Conservation (phyloP, 176 grass and related monocot genomes). For the Pontederia paniculata region DNA sequence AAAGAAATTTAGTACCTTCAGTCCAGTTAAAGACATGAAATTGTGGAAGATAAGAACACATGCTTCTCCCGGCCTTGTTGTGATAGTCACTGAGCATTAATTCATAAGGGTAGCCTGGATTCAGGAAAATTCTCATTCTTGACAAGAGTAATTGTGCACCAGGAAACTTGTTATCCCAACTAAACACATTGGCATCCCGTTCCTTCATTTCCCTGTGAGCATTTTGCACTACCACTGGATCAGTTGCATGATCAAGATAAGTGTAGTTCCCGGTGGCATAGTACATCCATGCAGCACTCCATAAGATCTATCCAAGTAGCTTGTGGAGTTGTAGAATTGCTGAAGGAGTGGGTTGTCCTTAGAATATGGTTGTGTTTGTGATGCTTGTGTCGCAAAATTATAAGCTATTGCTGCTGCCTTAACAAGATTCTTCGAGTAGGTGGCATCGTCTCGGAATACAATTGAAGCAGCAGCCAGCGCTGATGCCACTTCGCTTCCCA, state of each 20-base stretch:
- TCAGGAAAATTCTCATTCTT: no score
- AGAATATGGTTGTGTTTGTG: conserved; percentile 27
- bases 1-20: no score
- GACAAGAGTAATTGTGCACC: background rate
- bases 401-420: conserved; percentile 39
- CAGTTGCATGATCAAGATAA: conserved; percentile 59
- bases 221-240: conserved; percentile 22
- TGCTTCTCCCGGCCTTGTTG: no score
- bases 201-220: conserved; percentile 37
- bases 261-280: conserved; percentile 60
- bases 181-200: conserved; percentile 43
- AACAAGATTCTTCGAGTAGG: conserved; percentile 39
- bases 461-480: conserved; percentile 72
- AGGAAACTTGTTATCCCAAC: conserved; percentile 78
- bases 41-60: no score
- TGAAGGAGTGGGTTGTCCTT: conserved; percentile 30
- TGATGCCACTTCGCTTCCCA: conserved; percentile 52
- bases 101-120: no score
- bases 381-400: conserved; percentile 29
- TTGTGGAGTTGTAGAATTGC: conserved; percentile 64
- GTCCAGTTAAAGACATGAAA: no score
- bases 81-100: no score
- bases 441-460: conserved; percentile 29
- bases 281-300: conserved; percentile 71
- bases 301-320: conserved; percentile 70